Base-by-base conservation (phyloP, 805 yeast species). In the Yueomyces sp. region DNA sequence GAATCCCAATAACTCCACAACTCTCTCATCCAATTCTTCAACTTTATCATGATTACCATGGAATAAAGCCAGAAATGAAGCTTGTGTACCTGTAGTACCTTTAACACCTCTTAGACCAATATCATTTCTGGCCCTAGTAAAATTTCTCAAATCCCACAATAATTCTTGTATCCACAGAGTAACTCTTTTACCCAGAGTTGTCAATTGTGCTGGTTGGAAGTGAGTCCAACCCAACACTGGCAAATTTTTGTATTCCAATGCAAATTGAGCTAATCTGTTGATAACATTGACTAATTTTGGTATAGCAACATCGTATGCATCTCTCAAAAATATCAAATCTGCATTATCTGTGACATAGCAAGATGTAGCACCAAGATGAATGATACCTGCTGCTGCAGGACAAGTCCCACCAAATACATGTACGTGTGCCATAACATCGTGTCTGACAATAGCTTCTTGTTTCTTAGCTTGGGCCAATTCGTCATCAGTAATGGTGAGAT, bases 181-280 rank as follows among this genome's bases (percentile, higher is more conserved):
- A 45, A 95, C 94, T 69, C 98, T 82, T 73, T 92, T 92, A 64
- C 98, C 98, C 50, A 92, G 95, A 33, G 98, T 92, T 53, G 97
- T 90, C 64, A 92, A 77, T 71, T 92, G 98, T 43, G 98, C 98
- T 12, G 98, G 98, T 72, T 92, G 98, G 78, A 92, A 92, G 67
- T 92, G 98, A 45, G 98, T 92, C 97, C 97, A 92, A 34, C 98
- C 98, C 52, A 92, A 74, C 39, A 88, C 96, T 36, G 98, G 97
- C 66, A 88, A 66, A 65, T 92, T 97, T 70, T 92, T 92, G 73
- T 90, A 77, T 64, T 84, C 78, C 50, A 86, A 62, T 40, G 98
- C 97, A 64, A 92, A 92, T 62, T 83, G 70, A 47, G 86, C 67
- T 62, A 92, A 72, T 66, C 95, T 77, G 72, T 88, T 82, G 55